phyloP scores from a whole-genome alignment of 1,139 yeast species.

The Pichia sp. region DNA sequence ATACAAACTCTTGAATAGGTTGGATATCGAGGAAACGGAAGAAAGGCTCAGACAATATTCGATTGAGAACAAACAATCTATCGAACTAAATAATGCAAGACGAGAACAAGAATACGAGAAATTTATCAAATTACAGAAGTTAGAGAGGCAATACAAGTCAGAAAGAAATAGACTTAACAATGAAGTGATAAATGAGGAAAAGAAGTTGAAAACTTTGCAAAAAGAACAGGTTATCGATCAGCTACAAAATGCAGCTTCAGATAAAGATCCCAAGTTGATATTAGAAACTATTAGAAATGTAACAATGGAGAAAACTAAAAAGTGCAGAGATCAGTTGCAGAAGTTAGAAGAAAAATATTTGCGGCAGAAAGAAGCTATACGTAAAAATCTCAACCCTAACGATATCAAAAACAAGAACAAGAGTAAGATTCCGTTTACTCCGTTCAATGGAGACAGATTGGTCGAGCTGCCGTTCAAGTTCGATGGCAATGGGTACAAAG shows the following conservation, averaged over 20 bases:
- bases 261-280: slow-evolving; percentile 44
- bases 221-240: slow-evolving; percentile 68
- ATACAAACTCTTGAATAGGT: slow-evolving; percentile 66
- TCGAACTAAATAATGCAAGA: slow-evolving; percentile 69
- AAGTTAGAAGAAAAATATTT: slow-evolving; percentile 45
- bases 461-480: slow-evolving; percentile 36
- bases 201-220: slow-evolving; percentile 44
- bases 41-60: slow-evolving; percentile 66
- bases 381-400: slow-evolving; percentile 30
- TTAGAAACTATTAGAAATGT: slow-evolving; percentile 55
- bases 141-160: slow-evolving; percentile 66
- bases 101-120: slow-evolving; percentile 62
- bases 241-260: slow-evolving; percentile 51
- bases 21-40: slow-evolving; percentile 72
- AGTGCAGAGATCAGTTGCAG: slow-evolving; percentile 63
- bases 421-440: slow-evolving; percentile 71
- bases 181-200: slow-evolving; percentile 37
- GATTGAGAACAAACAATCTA: slow-evolving; percentile 67
- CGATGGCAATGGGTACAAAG: slow-evolving; percentile 42
- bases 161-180: slow-evolving; percentile 60
- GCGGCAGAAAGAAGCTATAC: slow-evolving; percentile 41
- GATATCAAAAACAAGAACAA: slow-evolving; percentile 27
- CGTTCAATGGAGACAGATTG: slow-evolving; percentile 87
- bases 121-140: slow-evolving; percentile 55
- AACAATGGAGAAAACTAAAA: slow-evolving; percentile 61